Base-by-base conservation (phyloP, 495 filamentous ascomycete genomes). In the Penicillium subrubescens region DNA sequence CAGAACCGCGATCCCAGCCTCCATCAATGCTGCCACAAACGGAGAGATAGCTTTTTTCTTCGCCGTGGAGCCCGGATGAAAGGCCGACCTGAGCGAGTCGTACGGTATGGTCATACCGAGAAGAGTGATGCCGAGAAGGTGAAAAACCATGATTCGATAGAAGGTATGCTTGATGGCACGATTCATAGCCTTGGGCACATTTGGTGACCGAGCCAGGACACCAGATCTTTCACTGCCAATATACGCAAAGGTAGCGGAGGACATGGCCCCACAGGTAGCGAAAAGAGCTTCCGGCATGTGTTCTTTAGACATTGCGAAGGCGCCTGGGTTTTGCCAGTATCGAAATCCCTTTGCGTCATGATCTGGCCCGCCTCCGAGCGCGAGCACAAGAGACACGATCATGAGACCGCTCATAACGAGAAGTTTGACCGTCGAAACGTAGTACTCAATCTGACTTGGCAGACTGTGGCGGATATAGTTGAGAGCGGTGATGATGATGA, bases 221-320 rank as follows among this genome's bases (percentile, higher is more conserved):
- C 87, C 92, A 57, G 95, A 87, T 29, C 93, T 81, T 77, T 97
- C 93, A 15, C 92, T 94, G 41, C 92, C 91, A 41, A 93, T 80
- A 67, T 92, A 94, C 27, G 92, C 90, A 63, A 94, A 93, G 3
- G 88, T 90, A 8, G 91, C 90, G 57, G 87, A 88, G 57, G 92
- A 87, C 57, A 93, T 79, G 12, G 88, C 88, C 15, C 86, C 84
- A 83, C 90, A 94, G n/a, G 92, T 80, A 15, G 85, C 62, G 31
- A 92, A 79, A 72, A 94, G 90, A 12, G 85, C 73, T 10, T 72
- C 81, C 8, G 67, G 41, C 29, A 60, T 53, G 12, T 25, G 33
- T 23, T 50, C 19, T 1, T 46, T 27, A 7, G 62, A 43, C 50
- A 72, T 69, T 3, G 65, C 70, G 65, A 77, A 73, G 3, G 72